These are phyloP conservation scores for Vanrija humicola DNA, from an alignment of 1,284 basidiomycete species.

Conservation along the genomic window DNA sequence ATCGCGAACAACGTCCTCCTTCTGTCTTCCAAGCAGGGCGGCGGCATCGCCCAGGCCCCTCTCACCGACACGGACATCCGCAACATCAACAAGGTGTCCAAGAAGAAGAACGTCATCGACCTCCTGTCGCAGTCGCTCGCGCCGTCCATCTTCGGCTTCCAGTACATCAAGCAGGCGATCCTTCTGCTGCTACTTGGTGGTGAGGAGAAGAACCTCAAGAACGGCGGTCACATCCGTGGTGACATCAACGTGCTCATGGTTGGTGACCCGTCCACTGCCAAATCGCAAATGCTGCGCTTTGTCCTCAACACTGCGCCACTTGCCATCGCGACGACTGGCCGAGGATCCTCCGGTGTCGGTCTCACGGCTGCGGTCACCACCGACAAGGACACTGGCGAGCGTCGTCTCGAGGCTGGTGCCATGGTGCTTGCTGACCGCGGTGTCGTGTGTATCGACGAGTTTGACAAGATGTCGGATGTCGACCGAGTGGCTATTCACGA, in stretches of 20 bases:
- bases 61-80: constrained; percentile 94
- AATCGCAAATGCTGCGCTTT: constrained; percentile 94
- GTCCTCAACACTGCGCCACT: constrained; percentile 94
- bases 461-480: constrained; percentile 99
- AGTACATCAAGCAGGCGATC: constrained; percentile 92
- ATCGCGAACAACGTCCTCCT: constrained; percentile 94
- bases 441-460: constrained; percentile 99
- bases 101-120: constrained; percentile 75
- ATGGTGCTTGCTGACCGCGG: constrained; percentile 99
- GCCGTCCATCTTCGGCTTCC: constrained; percentile 94
- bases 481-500: constrained; percentile 99
- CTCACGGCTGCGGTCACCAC: constrained; percentile 98
- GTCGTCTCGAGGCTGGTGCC: constrained; percentile 93
- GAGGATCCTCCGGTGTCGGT: constrained; percentile 97
- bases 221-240: constrained; percentile 97
- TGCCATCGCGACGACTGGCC: constrained; percentile 95
- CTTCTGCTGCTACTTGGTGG: constrained; percentile 90
- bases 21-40: constrained; percentile 93
- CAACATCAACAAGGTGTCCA: constrained; percentile 90
- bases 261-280: constrained; percentile 96
- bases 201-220: constrained; percentile 94
- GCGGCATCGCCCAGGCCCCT: constrained; percentile 88
- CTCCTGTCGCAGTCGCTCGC: constrained; percentile 92
- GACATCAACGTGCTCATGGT: constrained; percentile 99
- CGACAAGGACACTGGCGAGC: constrained; percentile 91